Conservation (phyloP, 164 flowering plant species). For the Kalanchoe fedtschenkoi region DNA sequence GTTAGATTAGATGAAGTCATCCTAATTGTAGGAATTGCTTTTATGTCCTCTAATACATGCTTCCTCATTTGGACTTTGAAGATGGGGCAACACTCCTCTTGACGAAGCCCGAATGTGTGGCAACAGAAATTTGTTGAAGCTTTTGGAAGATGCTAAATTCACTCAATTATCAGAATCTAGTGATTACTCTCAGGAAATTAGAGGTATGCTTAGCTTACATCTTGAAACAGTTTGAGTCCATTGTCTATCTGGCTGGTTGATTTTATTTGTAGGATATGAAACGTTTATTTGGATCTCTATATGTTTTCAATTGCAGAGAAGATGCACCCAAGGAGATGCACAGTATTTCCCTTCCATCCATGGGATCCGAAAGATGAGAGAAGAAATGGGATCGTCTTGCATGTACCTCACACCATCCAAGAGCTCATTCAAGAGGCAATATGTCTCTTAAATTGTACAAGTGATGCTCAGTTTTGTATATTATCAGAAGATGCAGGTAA, state of each 20-base stretch:
- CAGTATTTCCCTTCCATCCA: conserved; percentile 85
- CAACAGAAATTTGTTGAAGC: conserved; percentile 49
- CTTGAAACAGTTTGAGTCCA: neutral
- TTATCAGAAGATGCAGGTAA: conserved; percentile 73
- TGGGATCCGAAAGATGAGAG: conserved; percentile 44
- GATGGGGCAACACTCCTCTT: conserved; percentile 87
- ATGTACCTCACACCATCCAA: conserved; percentile 57
- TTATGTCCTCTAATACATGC: neutral
- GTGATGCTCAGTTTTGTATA: conserved; percentile 21
- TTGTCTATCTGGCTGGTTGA: neutral
- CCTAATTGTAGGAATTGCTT: neutral
- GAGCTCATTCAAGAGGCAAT: conserved; percentile 49
- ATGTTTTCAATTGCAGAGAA: conserved; percentile 29
- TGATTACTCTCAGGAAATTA: conserved; percentile 22
- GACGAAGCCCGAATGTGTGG: conserved; percentile 61
- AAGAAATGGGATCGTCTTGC: conserved; percentile 53
- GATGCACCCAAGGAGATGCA: conserved; percentile 45
- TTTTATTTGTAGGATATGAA: neutral
- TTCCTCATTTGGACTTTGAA: conserved; percentile 14
- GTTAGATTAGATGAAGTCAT: neutral
- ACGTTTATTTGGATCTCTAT: neutral
- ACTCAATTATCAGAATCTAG: conserved; percentile 29
- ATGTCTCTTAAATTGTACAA: conserved; percentile 26
- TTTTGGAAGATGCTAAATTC: conserved; percentile 64
- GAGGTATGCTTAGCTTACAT: conserved; percentile 33